Percentiles rank a stretch among this genome's conserved stretches.
These are phyloP conservation scores for Starmerella kuoi DNA, from an alignment of 805 yeast species.

Conservation along the genomic window DNA sequence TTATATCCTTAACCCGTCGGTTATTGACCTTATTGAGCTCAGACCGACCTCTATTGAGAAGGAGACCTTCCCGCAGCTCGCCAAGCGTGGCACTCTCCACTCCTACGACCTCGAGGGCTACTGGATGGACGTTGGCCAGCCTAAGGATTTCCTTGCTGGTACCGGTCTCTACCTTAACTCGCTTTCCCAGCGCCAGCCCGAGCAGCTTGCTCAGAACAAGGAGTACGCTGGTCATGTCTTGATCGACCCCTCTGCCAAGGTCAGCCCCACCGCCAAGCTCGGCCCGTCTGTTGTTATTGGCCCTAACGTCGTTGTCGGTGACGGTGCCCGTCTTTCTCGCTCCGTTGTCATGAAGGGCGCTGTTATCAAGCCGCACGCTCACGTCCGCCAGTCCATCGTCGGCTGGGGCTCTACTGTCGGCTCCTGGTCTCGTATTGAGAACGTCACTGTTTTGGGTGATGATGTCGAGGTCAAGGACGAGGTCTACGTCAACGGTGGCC, in stretches of 20 bases:
- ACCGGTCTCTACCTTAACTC: constrained; percentile 84
- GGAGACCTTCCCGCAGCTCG: constrained; percentile 97
- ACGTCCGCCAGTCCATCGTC: constrained; percentile 93
- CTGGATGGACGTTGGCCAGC: constrained; percentile 99
- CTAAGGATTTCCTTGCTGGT: constrained; percentile 97
- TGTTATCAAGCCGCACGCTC: constrained; percentile 89
- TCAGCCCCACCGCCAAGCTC: constrained; percentile 82
- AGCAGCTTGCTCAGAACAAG: constrained; percentile 49
- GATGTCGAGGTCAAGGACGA: constrained; percentile 98
- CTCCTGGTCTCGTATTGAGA: constrained; percentile 97
- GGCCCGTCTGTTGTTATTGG: constrained; percentile 98
- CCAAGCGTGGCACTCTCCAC: constrained; percentile 75
- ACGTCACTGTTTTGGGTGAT: constrained; percentile 95
- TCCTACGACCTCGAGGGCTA: constrained; percentile 96
- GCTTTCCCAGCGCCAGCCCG: constrained; percentile 66
- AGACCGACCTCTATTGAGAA: constrained; percentile 98
- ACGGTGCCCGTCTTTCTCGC: constrained; percentile 96
- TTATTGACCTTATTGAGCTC: constrained; percentile 89
- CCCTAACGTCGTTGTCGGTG: constrained; percentile 90
- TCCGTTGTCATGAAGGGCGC: constrained; percentile 88
- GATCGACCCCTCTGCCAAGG: constrained; percentile 89
- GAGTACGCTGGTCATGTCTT: constrained; percentile 81
- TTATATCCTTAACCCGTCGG: constrained; percentile 94
- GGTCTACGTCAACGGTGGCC: constrained; percentile 98
- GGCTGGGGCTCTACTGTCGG: constrained; percentile 99